phyloP scores from a whole-genome alignment of 1,284 basidiomycete species.

The Papiliotrema flavescens region DNA sequence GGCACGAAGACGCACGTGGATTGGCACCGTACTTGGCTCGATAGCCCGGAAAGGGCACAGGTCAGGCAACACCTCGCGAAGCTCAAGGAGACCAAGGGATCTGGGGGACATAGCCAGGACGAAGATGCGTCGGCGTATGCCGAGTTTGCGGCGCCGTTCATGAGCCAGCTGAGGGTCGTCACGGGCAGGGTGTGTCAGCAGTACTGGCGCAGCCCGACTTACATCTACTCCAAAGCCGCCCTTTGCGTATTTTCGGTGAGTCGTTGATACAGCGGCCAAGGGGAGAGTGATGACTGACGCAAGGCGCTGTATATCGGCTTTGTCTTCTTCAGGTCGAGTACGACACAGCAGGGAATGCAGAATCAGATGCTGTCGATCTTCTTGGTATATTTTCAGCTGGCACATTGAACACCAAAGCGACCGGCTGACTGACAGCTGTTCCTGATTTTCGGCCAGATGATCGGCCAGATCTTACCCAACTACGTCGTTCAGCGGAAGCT shows the following conservation, averaged over 20 bases:
- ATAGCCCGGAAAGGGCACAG: conserved; percentile 46
- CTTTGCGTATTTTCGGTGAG: conserved; percentile 46
- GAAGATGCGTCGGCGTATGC: conserved; percentile 42
- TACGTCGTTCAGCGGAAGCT: conserved; percentile 55
- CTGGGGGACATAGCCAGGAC: conserved; percentile 5
- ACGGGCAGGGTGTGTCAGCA: conserved; percentile 56
- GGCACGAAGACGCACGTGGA: conserved; percentile 58
- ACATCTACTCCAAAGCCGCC: conserved; percentile 68
- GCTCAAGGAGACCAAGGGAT: conserved; percentile 6
- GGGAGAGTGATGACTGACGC: too few species aligned
- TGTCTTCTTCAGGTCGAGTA: conserved; percentile 63
- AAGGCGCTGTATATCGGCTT: conserved; percentile 54
- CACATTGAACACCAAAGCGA: conserved; percentile 29
- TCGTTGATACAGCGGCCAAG: too few species aligned
- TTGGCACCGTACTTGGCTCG: conserved; percentile 70
- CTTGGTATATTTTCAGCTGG: conserved; percentile 40
- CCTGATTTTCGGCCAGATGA: conserved; percentile 48
- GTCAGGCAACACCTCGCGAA: conserved; percentile 48
- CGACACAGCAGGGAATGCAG: conserved; percentile 68
- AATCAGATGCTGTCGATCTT: conserved; percentile 68
- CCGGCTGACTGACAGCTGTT: conserved; percentile 26
- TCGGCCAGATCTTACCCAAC: conserved; percentile 50
- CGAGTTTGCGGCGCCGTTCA: conserved; percentile 58
- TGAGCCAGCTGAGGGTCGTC: conserved; percentile 55
- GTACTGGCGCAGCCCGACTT: conserved; percentile 65